Evolutionary conservation across 176 grass and related monocot species (phyloP).

Genomic region (Secale cereale): DNA sequence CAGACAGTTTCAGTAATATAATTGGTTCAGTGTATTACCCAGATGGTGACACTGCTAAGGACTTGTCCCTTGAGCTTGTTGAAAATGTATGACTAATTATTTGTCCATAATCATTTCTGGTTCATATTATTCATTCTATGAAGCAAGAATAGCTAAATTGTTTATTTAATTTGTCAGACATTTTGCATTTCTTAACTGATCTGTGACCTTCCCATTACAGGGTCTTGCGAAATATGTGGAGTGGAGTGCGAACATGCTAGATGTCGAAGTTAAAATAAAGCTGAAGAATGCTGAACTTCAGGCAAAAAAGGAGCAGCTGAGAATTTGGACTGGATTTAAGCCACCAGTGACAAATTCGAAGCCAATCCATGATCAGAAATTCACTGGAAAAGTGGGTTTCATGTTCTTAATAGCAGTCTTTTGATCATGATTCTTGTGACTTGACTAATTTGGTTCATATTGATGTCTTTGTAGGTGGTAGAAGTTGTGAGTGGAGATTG

Average conservation of each 20-base stretch:
- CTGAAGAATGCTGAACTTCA: constrained; percentile 88
- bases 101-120: not conserved
- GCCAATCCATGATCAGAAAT: constrained; percentile 90
- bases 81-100: constrained; percentile 67
- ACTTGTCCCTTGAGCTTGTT: constrained; percentile 85
- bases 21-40: constrained; percentile 97
- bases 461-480: constrained; percentile 69
- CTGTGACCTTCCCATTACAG: constrained; percentile 37
- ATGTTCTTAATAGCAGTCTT: not conserved
- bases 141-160: not conserved
- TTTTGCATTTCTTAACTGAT: not conserved
- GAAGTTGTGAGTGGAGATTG: constrained; percentile 98
- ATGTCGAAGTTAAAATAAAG: constrained; percentile 84
- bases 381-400: constrained; percentile 71
- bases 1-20: constrained; percentile 86
- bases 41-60: constrained; percentile 83
- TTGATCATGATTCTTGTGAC: constrained; percentile 8
- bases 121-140: not conserved
- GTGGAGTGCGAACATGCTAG: constrained; percentile 98
- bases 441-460: constrained; percentile 8
- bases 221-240: constrained; percentile 97
- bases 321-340: constrained; percentile 86
- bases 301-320: constrained; percentile 81
- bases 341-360: constrained; percentile 87
- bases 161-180: constrained; percentile 12